A percentile compares a stretch with the other conserved stretches of the same genome.
Evolutionary conservation across 176 grass and related monocot species (phyloP).

Genomic region (Oryza brachyantha): DNA sequence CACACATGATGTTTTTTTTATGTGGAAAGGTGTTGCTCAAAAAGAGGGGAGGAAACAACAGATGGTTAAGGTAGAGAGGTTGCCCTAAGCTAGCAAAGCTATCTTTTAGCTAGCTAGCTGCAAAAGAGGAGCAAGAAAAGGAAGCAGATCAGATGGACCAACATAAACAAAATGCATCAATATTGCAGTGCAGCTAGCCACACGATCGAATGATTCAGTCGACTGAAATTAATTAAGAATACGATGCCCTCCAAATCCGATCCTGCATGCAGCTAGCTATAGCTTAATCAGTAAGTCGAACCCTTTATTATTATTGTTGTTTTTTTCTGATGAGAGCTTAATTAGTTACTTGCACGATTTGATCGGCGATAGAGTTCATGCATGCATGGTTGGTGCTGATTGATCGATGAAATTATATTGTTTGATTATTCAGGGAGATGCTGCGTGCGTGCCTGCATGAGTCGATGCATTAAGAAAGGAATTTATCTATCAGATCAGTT

Average conservation of each 20-base stretch:
- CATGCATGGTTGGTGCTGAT: neutral
- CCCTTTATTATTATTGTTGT: too few species aligned
- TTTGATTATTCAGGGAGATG: neutral
- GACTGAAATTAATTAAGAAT: too few species aligned
- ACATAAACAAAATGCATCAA: neutral
- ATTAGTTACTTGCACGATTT: neutral
- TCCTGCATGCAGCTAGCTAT: neutral
- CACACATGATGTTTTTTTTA: neutral
- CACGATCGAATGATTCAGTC: neutral
- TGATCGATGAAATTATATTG: neutral
- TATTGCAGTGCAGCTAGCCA: neutral
- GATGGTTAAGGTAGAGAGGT: neutral
- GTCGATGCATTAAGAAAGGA: neutral
- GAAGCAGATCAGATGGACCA: too few species aligned
- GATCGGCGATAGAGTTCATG: neutral
- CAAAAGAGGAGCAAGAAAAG: neutral
- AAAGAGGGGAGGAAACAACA: constrained; percentile 1
- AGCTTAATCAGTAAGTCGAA: neutral
- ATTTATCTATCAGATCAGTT: neutral
- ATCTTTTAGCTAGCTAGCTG: neutral
- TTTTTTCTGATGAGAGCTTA: neutral
- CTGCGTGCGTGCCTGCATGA: neutral
- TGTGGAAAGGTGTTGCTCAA: neutral
- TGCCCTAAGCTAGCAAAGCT: constrained; percentile 11
- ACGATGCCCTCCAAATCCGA: constrained; percentile 15